Conservation (phyloP, 2,329 filamentous ascomycete genomes). For the Aspergillus spinulosporus region DNA sequence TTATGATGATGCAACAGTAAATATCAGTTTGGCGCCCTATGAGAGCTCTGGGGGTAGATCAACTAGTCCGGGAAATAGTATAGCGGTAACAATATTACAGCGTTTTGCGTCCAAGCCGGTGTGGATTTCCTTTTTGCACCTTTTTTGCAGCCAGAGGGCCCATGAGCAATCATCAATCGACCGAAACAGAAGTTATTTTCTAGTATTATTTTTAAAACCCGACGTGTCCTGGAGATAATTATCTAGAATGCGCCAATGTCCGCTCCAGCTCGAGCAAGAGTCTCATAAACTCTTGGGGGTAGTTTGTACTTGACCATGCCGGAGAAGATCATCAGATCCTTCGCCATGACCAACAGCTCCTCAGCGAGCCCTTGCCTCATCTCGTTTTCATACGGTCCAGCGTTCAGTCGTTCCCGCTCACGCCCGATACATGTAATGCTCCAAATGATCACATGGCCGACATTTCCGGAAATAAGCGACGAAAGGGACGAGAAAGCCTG, state of each 20-base stretch:
- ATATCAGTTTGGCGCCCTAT: too few species aligned
- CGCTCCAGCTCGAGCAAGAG: conserved; percentile 75
- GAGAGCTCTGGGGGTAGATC: too few species aligned
- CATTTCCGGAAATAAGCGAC: conserved; percentile 79
- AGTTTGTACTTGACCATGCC: conserved; percentile 89
- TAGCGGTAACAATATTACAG: too few species aligned
- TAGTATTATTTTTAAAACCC: background rate
- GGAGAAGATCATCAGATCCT: conserved; percentile 91
- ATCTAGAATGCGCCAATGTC: conserved; percentile 53
- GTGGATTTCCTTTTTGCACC: too few species aligned
- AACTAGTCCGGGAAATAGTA: too few species aligned
- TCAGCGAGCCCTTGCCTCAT: conserved; percentile 58
- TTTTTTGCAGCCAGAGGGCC: background rate
- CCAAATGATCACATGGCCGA: conserved; percentile 92
- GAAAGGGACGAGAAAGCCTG: conserved; percentile 77
- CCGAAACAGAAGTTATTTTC: background rate
- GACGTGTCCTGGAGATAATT: background rate
- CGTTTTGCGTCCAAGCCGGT: too few species aligned
- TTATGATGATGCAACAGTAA: too few species aligned
- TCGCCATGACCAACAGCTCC: conserved; percentile 73
- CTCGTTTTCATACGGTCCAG: conserved; percentile 66
- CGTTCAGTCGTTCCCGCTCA: conserved; percentile 70
- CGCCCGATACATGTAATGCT: conserved; percentile 81
- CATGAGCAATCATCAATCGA: background rate
- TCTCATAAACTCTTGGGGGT: conserved; percentile 83